Base-by-base conservation (phyloP, 805 yeast species). In the Candida andamanensis region DNA sequence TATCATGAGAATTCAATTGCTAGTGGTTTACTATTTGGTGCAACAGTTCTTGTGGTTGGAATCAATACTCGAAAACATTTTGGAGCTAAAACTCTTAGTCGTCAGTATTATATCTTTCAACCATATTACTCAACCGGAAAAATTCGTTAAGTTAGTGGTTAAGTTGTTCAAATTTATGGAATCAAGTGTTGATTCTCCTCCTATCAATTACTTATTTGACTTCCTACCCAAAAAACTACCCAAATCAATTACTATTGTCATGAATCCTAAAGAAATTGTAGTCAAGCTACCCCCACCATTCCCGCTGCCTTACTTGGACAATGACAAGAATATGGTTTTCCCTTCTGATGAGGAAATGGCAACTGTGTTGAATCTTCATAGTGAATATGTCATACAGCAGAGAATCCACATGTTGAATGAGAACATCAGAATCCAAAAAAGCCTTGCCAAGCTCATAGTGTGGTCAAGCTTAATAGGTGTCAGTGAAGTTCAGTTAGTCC, bases 271-370 rank as follows among this genome's bases (percentile, higher is more conserved):
- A 54, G 1, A 29, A 49, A 27, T 16, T 5, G 47, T 55, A 4
- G 44, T 55, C 3, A 50, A 53, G 3, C 58, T 62, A 14, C 74
- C 75, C 15, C 67, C 71, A 1, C 62, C 56, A 10, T 36, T 66
- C 10, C 75, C 75, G 2, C 52, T 50, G 22, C 72, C 74, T 0
- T 68, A 56, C 40, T 41, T 70, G 23, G 61, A 61, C 28, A 60
- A 61, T 2, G 67, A 67, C 18, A 65, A 61, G 31, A 52, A 50
- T 21, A 43, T 69, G 3, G 50, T 56, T 5, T 50, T 58, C 6
- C 76, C 76, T 0, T 51, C 47, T 1, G 52, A 59, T 29, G 50
- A 47, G 24, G 63, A 61, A 34, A 44, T 59, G 1, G 55, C 55
- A 11, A 33, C 42, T n/a, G 60, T 48, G 0, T 33, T 62, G 7